phyloP scores from a whole-genome alignment of 495 filamentous ascomycete genomes.

The Penicillium bialowiezense region DNA sequence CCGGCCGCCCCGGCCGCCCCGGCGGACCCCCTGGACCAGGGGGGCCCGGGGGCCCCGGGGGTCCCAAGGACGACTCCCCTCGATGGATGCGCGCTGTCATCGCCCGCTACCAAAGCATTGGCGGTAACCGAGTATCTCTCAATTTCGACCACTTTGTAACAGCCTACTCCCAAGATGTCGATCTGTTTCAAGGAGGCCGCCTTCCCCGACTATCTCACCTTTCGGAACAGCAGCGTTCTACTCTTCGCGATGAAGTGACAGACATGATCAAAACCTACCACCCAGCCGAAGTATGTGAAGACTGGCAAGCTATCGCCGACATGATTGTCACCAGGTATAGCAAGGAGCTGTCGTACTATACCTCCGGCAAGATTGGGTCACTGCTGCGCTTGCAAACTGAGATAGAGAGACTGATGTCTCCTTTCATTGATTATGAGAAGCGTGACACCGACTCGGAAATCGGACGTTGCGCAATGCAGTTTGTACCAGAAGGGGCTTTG shows the following conservation, averaged over 20 bases:
- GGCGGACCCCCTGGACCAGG: slow-evolving; percentile 7
- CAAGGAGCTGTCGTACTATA: slow-evolving; percentile 48
- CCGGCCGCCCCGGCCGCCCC: not conserved
- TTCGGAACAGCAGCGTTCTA: slow-evolving; percentile 30
- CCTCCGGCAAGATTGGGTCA: slow-evolving; percentile 30
- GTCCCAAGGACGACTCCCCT: slow-evolving; percentile 2
- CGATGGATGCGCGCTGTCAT: slow-evolving; percentile 42
- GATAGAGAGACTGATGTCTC: slow-evolving; percentile 41
- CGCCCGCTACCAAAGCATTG: slow-evolving; percentile 58
- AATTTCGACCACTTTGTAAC: slow-evolving; percentile 63
- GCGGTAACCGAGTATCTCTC: slow-evolving; percentile 47
- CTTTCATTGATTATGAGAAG: slow-evolving; percentile 49
- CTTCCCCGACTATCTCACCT: slow-evolving; percentile 49
- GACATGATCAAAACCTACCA: slow-evolving; percentile 31
- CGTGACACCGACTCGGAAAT: slow-evolving; percentile 34
- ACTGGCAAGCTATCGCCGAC: slow-evolving; percentile 63
- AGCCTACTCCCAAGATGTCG: slow-evolving; percentile 51
- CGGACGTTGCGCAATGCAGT: slow-evolving; percentile 51
- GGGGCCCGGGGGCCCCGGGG: slow-evolving; percentile 9
- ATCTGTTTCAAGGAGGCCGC: slow-evolving; percentile 41
- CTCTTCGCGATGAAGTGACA: slow-evolving; percentile 41
- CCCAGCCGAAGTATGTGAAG: slow-evolving; percentile 20
- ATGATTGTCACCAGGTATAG: slow-evolving; percentile 60
- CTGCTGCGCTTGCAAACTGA: slow-evolving; percentile 39
- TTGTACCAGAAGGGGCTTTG: slow-evolving; percentile 26